Percentiles rank a stretch among this genome's conserved stretches.
phyloP scores from a whole-genome alignment of 176 grass and related monocot genomes.

The Neostapfia colusana region DNA sequence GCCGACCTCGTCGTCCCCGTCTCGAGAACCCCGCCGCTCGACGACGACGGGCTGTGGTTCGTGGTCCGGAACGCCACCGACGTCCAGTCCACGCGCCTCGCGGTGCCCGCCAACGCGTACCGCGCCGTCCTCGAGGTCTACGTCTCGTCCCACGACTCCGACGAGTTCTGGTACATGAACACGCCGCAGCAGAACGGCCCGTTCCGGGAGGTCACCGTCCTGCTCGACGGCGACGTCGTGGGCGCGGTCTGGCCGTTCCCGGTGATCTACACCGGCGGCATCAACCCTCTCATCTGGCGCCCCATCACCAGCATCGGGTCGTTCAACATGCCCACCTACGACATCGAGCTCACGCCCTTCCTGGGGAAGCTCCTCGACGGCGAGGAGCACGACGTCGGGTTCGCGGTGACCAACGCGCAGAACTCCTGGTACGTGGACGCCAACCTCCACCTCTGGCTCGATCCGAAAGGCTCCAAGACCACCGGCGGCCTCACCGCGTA shows the following conservation, averaged over 20 bases:
- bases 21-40: constrained; percentile 56
- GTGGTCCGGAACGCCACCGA: constrained; percentile 60
- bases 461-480: constrained; percentile 49
- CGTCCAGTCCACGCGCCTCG: constrained; percentile 50
- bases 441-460: constrained; percentile 93
- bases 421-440: constrained; percentile 78
- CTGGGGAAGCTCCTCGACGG: constrained; percentile 72
- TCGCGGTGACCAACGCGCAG: constrained; percentile 74
- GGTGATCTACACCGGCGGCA: constrained; percentile 82
- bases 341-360: constrained; percentile 89
- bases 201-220: constrained; percentile 78
- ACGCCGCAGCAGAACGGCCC: constrained; percentile 76
- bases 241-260: constrained; percentile 94
- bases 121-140: constrained; percentile 90
- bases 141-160: constrained; percentile 70
- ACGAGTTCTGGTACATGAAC: constrained; percentile 99
- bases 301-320: constrained; percentile 93
- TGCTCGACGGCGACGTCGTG: constrained; percentile 63
- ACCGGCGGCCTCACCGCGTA: constrained; percentile 53
- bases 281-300: constrained; percentile 92
- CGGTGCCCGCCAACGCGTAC: constrained; percentile 67
- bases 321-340: constrained; percentile 83
- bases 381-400: constrained; percentile 63
- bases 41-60: constrained; percentile 88
- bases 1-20: constrained; percentile 68